These are phyloP conservation scores for Phylloporus sp. DNA, from an alignment of 768 basidiomycete genomes.

Conservation along the genomic window DNA sequence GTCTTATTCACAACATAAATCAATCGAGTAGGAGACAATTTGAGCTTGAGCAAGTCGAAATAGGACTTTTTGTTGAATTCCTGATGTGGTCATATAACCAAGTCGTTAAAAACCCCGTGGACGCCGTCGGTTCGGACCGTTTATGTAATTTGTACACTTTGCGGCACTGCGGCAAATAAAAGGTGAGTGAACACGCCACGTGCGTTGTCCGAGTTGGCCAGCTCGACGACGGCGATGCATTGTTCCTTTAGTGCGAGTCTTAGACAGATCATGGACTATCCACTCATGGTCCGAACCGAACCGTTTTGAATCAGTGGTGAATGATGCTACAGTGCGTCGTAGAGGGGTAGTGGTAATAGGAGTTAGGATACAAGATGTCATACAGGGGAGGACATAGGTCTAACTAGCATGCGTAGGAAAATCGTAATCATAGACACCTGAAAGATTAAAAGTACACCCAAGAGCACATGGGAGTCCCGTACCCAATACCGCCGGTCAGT, in stretches of 20 bases:
- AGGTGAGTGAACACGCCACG: too few relatives aligned
- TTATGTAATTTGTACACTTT: too few relatives aligned
- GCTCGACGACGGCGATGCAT: too few relatives aligned
- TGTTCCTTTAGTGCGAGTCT: not conserved
- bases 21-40: too few relatives aligned
- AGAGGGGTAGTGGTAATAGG: not conserved
- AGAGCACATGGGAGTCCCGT: not conserved
- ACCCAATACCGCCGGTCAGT: constrained; percentile 2
- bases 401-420: not conserved
- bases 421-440: not conserved
- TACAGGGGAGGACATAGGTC: constrained; percentile 1
- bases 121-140: too few relatives aligned
- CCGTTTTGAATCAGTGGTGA: not conserved
- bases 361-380: not conserved
- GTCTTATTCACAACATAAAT: too few relatives aligned
- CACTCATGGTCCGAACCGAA: not conserved
- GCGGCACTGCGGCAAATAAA: too few relatives aligned
- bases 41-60: too few relatives aligned
- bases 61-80: too few relatives aligned
- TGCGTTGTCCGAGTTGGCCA: too few relatives aligned
- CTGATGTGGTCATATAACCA: too few relatives aligned
- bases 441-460: not conserved
- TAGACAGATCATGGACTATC: not conserved
- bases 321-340: not conserved
- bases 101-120: too few relatives aligned